Evolutionary conservation across 1,139 yeast genomes (phyloP).

Genomic region (Arxiozyma bovina): DNA sequence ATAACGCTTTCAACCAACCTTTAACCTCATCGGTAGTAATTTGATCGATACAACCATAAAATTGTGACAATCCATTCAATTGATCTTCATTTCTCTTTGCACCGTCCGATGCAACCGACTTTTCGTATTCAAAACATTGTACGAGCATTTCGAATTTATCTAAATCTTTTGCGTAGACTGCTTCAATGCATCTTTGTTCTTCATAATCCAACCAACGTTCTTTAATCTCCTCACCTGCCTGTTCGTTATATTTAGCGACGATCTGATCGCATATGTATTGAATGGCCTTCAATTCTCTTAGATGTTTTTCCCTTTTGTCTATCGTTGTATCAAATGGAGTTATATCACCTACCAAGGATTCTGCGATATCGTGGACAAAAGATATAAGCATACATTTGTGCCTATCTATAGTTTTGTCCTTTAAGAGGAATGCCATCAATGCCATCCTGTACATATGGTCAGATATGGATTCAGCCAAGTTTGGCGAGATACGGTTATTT

Average conservation of each 20-base stretch:
- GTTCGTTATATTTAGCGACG: conserved; percentile 53
- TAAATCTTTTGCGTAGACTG: conserved; percentile 83
- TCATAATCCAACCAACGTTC: conserved; percentile 89
- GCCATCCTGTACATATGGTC: conserved; percentile 98
- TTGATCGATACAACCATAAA: conserved; percentile 51
- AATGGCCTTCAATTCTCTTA: conserved; percentile 71
- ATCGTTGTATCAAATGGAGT: conserved; percentile 69
- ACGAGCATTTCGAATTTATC: conserved; percentile 89
- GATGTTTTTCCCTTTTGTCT: conserved; percentile 65
- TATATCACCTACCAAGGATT: conserved; percentile 86
- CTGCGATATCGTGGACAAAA: conserved; percentile 89
- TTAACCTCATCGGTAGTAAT: conserved; percentile 69
- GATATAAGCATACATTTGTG: conserved; percentile 74
- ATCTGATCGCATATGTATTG: conserved; percentile 49
- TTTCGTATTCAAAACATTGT: conserved; percentile 88
- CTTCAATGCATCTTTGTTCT: conserved; percentile 70
- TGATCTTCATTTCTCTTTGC: conserved; percentile 34
- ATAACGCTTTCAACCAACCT: conserved; percentile 58
- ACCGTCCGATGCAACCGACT: conserved; percentile 28
- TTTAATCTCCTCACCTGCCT: conserved; percentile 56
- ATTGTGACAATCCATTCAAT: conserved; percentile 51
- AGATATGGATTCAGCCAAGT: conserved; percentile 54
- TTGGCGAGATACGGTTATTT: conserved; percentile 54
- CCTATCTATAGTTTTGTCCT: conserved; percentile 38
- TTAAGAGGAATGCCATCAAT: conserved; percentile 65